Evolutionary conservation across 2,329 filamentous ascomycete species (phyloP).

Genomic region (Chaetothyriales sp.): DNA sequence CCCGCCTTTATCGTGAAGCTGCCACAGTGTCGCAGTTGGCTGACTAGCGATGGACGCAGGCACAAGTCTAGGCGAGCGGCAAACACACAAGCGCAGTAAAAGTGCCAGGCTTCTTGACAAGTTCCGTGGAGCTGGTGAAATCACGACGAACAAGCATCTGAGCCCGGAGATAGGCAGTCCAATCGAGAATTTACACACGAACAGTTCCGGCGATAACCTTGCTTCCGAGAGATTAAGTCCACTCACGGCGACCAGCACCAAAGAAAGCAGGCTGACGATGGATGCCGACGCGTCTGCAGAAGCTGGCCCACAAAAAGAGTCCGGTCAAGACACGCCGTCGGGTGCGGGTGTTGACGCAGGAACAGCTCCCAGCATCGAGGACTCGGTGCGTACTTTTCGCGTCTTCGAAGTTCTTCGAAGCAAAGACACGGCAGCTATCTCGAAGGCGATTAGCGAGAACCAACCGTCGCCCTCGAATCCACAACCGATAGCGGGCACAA

Average conservation of each 20-base stretch:
- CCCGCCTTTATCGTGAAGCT: neutral
- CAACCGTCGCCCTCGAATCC: slow-evolving; percentile 33
- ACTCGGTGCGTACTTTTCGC: slow-evolving; percentile 86
- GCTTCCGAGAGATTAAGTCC: slow-evolving; percentile 4
- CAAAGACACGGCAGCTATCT: slow-evolving; percentile 81
- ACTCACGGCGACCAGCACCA: slow-evolving; percentile 15
- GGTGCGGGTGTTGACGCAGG: slow-evolving; percentile 21
- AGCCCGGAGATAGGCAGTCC: slow-evolving; percentile 21
- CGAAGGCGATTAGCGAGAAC: slow-evolving; percentile 56
- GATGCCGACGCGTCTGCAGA: slow-evolving; percentile 18
- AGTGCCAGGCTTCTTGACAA: slow-evolving; percentile 39
- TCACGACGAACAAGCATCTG: slow-evolving; percentile 28
- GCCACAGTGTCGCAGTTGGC: neutral
- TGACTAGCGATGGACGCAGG: neutral
- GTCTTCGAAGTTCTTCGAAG: slow-evolving; percentile 83
- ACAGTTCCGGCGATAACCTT: slow-evolving; percentile 8
- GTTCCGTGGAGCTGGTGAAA: slow-evolving; percentile 33
- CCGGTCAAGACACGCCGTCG: slow-evolving; percentile 23
- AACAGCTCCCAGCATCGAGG: slow-evolving; percentile 52
- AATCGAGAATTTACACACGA: slow-evolving; percentile 2
- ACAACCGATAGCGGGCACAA: slow-evolving; percentile 49
- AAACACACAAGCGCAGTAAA: slow-evolving; percentile 37
- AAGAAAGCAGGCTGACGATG: slow-evolving; percentile 18
- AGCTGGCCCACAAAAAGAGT: slow-evolving; percentile 18
- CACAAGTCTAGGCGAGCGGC: neutral